Percentiles rank a stretch among this genome's conserved stretches.
phyloP scores from a whole-genome alignment of 352 stramenopile genomes.

The Phytophthora constricta region DNA sequence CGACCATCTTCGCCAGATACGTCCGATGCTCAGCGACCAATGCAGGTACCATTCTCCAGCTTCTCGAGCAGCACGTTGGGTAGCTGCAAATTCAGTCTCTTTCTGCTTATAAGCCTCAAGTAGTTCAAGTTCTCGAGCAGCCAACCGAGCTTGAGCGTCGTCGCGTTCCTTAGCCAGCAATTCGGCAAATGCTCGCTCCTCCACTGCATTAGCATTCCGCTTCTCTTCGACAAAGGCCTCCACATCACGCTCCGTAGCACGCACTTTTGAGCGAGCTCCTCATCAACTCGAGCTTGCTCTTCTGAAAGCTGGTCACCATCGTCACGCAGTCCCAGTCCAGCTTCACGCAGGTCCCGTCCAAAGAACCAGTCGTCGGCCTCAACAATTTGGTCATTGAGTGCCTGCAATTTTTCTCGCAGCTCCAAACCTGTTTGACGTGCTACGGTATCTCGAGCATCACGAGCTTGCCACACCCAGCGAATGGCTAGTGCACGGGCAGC shows the following conservation, averaged over 20 bases:
- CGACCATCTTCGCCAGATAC: slow-evolving; percentile 81
- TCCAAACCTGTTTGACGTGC: slow-evolving; percentile 55
- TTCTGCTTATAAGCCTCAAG: slow-evolving; percentile 72
- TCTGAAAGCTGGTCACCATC: slow-evolving; percentile 61
- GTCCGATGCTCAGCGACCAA: slow-evolving; percentile 86
- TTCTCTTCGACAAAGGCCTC: slow-evolving; percentile 79
- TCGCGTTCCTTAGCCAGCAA: slow-evolving; percentile 67
- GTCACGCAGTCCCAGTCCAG: slow-evolving; percentile 68
- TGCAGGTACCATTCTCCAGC: slow-evolving; percentile 59
- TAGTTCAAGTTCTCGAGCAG: slow-evolving; percentile 81
- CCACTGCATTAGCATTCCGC: slow-evolving; percentile 57
- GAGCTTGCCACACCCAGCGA: slow-evolving; percentile 83
- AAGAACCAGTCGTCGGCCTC: slow-evolving; percentile 96
- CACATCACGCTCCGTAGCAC: slow-evolving; percentile 85
- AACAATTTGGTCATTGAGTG: slow-evolving; percentile 81
- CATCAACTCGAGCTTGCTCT: slow-evolving; percentile 74
- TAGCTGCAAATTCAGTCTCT: slow-evolving; percentile 76
- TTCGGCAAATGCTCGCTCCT: slow-evolving; percentile 67
- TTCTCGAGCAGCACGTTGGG: slow-evolving; percentile 67
- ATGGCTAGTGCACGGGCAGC: slow-evolving; percentile 77
- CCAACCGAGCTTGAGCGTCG: slow-evolving; percentile 50
- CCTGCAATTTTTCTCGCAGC: slow-evolving; percentile 61
- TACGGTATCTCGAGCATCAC: slow-evolving; percentile 60
- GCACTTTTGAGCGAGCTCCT: slow-evolving; percentile 81
- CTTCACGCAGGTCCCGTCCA: slow-evolving; percentile 84